Evolutionary conservation across 2,329 filamentous ascomycete species (phyloP).

Genomic region (Zymoseptoria passerinii): DNA sequence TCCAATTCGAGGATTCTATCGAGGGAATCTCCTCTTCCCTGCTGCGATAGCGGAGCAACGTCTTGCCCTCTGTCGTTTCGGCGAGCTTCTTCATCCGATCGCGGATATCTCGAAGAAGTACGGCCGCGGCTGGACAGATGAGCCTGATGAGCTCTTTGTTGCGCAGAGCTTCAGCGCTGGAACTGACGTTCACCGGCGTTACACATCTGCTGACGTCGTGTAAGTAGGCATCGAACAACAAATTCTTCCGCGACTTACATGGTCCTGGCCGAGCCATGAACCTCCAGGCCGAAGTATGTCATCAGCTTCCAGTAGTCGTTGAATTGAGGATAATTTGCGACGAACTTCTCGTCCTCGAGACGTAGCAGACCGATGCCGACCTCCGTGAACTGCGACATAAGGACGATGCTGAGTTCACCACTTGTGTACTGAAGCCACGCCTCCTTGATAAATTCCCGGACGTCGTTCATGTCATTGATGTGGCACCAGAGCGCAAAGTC

Average conservation of each 20-base stretch:
- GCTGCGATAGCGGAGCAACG: background rate
- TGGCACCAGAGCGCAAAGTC: slow-evolving; percentile 1
- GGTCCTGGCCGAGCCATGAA: background rate
- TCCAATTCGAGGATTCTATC: background rate
- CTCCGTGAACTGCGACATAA: background rate
- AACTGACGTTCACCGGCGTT: background rate
- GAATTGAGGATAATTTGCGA: background rate
- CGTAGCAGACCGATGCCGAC: background rate
- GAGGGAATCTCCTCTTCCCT: background rate
- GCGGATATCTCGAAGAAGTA: background rate
- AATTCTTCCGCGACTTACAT: background rate
- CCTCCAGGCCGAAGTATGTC: background rate
- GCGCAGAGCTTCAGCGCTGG: background rate
- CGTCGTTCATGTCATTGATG: background rate
- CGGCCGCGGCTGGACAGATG: background rate
- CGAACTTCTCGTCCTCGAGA: slow-evolving; percentile 1
- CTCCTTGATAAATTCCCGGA: background rate
- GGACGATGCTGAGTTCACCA: background rate
- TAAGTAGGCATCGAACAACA: background rate
- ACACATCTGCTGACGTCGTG: background rate
- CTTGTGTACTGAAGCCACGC: background rate
- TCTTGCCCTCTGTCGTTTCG: background rate
- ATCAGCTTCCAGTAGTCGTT: background rate
- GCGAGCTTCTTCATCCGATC: background rate
- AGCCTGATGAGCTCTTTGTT: background rate